Evolutionary conservation across 1,284 basidiomycete species (phyloP).

Genomic region (Irpex sp.): DNA sequence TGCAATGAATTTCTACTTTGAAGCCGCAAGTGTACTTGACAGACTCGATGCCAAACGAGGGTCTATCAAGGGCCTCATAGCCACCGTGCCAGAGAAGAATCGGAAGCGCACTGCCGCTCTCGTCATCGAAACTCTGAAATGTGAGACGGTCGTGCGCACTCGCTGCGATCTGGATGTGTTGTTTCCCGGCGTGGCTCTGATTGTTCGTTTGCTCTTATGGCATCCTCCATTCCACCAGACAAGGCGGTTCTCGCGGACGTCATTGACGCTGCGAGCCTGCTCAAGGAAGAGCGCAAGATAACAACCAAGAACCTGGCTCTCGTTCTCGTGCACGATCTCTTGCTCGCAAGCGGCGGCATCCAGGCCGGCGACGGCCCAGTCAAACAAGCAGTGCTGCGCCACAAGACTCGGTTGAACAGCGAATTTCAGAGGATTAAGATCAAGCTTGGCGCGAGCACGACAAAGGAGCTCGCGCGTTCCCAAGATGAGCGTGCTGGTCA

Average conservation of each 20-base stretch:
- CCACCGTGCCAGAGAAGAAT: slow-evolving; percentile 69
- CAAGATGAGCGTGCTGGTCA: slow-evolving; percentile 62
- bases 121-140: slow-evolving; percentile 90
- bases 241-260: slow-evolving; percentile 67
- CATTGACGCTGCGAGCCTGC: slow-evolving; percentile 61
- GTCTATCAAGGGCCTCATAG: slow-evolving; percentile 78
- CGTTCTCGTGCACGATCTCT: slow-evolving; percentile 84
- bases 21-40: slow-evolving; percentile 79
- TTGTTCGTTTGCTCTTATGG: background rate
- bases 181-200: no score
- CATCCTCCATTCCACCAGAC: slow-evolving; percentile 38
- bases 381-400: slow-evolving; percentile 78
- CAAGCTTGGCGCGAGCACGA: slow-evolving; percentile 64
- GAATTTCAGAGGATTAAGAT: slow-evolving; percentile 87
- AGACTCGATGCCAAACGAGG: slow-evolving; percentile 83
- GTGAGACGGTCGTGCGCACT: slow-evolving; percentile 46
- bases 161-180: background rate
- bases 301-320: slow-evolving; percentile 72
- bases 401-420: slow-evolving; percentile 84
- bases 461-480: slow-evolving; percentile 61
- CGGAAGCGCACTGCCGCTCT: slow-evolving; percentile 77
- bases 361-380: slow-evolving; percentile 86
- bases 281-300: slow-evolving; percentile 73
- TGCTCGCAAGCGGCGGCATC: slow-evolving; percentile 71
- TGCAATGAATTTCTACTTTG: slow-evolving; percentile 92